Evolutionary conservation across 202 grass and related monocot genomes (phyloP).

Genomic region (Thinopyrum obtusiflorum): DNA sequence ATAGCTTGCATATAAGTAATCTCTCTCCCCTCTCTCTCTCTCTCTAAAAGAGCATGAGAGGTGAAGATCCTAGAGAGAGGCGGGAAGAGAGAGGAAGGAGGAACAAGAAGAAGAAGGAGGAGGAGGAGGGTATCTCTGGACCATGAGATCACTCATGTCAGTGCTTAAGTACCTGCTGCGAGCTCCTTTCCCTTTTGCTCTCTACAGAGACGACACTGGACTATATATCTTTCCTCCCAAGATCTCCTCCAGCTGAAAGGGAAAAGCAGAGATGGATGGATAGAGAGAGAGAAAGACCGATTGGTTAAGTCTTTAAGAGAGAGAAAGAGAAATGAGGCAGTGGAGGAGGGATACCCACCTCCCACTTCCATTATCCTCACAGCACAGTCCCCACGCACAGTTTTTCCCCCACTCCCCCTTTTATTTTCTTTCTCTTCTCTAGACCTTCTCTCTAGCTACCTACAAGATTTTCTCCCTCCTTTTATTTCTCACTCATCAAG

Average conservation of each 20-base stretch:
- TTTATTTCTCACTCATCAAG: conserved; percentile 19
- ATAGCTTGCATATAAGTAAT: conserved; percentile 35
- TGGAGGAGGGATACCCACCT: conserved; percentile 73
- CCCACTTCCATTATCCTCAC: conserved; percentile 86
- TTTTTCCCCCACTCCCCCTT: conserved; percentile 44
- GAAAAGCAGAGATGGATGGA: conserved; percentile 49
- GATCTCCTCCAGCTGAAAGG: conserved; percentile 68
- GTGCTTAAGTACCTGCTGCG: conserved; percentile 57
- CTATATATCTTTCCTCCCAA: conserved; percentile 51
- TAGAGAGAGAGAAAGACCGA: conserved; percentile 33
- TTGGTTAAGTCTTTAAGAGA: conserved; percentile 49
- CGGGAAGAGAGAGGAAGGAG: conserved; percentile 38
- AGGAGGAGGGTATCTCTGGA: conserved; percentile 39
- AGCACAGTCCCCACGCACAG: conserved; percentile 33
- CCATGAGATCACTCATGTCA: conserved; percentile 78
- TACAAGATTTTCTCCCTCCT: conserved; percentile 36
- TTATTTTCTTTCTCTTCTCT: conserved; percentile 49
- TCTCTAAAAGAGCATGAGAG: conserved; percentile 24
- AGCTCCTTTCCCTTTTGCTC: conserved; percentile 64
- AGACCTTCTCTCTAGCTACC: conserved; percentile 38
- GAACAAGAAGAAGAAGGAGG: conserved; percentile 32
- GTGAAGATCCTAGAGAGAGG: conserved; percentile 58
- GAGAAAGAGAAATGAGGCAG: conserved; percentile 38
- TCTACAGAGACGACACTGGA: conserved; percentile 45
- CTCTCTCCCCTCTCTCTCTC: conserved; percentile 16